Percentiles rank a stretch among this genome's conserved stretches.
Evolutionary conservation across 352 stramenopile species (phyloP).

Genomic region (Hyphochytrium catenoides): DNA sequence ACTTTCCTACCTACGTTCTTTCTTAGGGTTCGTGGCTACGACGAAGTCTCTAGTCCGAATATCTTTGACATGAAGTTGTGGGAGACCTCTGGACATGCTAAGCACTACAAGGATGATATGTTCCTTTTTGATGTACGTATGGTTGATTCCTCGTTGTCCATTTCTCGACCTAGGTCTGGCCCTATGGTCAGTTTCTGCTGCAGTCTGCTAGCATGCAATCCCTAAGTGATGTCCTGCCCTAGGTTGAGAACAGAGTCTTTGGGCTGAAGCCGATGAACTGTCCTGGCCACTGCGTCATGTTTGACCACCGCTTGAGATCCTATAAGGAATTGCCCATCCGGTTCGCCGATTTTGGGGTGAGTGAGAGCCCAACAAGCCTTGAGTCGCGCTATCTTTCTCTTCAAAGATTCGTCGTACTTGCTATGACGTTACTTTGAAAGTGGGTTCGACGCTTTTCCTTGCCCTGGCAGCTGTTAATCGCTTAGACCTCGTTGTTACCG

Average conservation of each 20-base stretch:
- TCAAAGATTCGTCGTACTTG: too few relatives aligned
- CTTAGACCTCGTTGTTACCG: too few relatives aligned
- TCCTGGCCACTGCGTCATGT: constrained; percentile 95
- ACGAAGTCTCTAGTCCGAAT: constrained; percentile 93
- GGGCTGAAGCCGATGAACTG: constrained; percentile 99
- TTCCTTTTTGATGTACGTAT: constrained; percentile 95
- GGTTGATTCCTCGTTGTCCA: too few relatives aligned
- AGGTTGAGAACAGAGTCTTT: constrained; percentile 79
- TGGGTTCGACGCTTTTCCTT: too few relatives aligned
- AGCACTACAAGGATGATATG: constrained; percentile 98
- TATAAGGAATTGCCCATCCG: constrained; percentile 91
- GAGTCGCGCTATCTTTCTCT: too few relatives aligned
- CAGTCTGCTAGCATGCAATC: too few relatives aligned
- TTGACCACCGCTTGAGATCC: constrained; percentile 69
- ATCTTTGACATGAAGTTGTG: constrained; percentile 96
- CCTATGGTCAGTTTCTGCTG: too few relatives aligned
- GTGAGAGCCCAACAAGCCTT: too few relatives aligned
- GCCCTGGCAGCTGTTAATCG: too few relatives aligned
- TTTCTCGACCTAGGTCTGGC: too few relatives aligned
- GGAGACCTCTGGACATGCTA: constrained; percentile 80
- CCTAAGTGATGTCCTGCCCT: too few relatives aligned
- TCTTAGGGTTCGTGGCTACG: constrained; percentile 19
- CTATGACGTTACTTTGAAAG: too few relatives aligned
- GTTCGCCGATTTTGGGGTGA: constrained; percentile 92
- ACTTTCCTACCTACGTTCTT: constrained; percentile 1